Evolutionary conservation across 768 basidiomycete genomes (phyloP).

Genomic region (Hirschioporus abietinus): DNA sequence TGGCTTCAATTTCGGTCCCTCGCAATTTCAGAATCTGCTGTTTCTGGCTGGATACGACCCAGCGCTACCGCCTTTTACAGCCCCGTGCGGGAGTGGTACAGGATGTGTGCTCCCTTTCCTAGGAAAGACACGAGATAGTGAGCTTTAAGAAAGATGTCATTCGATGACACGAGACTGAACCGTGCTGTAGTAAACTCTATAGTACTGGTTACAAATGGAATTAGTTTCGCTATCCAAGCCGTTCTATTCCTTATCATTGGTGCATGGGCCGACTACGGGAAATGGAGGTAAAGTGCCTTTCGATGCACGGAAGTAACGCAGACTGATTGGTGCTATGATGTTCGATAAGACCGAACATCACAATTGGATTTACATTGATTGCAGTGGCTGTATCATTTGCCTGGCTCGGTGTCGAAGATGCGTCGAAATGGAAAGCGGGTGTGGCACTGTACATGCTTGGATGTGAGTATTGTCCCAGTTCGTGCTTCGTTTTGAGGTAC

Average conservation of each 20-base stretch:
- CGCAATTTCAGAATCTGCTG: conserved; percentile 70
- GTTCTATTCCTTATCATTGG: conserved; percentile 59
- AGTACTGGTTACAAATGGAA: conserved; percentile 72
- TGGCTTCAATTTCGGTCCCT: conserved; percentile 61
- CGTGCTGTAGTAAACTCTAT: conserved; percentile 59
- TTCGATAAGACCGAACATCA: conserved; percentile 59
- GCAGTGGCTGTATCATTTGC: conserved; percentile 67
- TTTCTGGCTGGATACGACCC: conserved; percentile 73
- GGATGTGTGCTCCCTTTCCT: conserved; percentile 65
- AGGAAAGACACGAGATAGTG: conserved; percentile 55
- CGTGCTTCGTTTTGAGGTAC: neutral
- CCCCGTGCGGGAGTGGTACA: conserved; percentile 41
- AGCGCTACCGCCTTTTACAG: conserved; percentile 45
- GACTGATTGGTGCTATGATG: neutral
- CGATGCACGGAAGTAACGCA: neutral
- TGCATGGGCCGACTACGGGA: conserved; percentile 80
- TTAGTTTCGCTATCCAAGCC: conserved; percentile 74
- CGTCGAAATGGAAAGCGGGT: conserved; percentile 58
- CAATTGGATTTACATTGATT: conserved; percentile 64
- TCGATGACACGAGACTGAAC: neutral
- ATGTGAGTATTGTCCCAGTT: conserved; percentile 34
- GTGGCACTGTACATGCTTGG: conserved; percentile 60
- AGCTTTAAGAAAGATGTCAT: conserved; percentile 17
- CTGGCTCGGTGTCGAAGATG: conserved; percentile 69
- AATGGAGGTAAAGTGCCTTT: conserved; percentile 49